phyloP scores from a whole-genome alignment of 495 filamentous ascomycete genomes.

The Penicillium roqueforti region DNA sequence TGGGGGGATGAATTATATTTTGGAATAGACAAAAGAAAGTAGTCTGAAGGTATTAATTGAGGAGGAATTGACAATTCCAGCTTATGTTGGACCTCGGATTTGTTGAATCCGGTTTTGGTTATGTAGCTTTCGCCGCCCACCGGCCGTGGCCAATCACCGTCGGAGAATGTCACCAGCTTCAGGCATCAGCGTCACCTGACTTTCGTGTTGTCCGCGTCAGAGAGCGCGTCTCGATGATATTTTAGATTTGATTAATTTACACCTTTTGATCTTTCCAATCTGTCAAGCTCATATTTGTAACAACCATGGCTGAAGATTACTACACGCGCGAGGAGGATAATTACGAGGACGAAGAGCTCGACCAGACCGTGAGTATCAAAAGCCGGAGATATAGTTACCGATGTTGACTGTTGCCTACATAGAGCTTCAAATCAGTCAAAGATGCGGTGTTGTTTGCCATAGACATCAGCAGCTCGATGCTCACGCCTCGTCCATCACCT shows the following conservation, averaged over 20 bases:
- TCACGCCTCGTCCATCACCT: slow-evolving; percentile 57
- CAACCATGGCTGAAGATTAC: slow-evolving; percentile 44
- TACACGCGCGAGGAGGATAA: slow-evolving; percentile 45
- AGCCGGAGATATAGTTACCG: slow-evolving; percentile 4
- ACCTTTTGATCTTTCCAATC: neutral
- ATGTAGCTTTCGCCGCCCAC: neutral
- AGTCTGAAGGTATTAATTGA: neutral
- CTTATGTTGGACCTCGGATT: slow-evolving; percentile 1
- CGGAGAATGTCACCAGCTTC: slow-evolving; percentile 27
- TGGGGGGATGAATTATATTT: neutral
- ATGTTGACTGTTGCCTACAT: slow-evolving; percentile 6
- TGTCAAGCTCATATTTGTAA: neutral
- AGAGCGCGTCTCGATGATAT: slow-evolving; percentile 24
- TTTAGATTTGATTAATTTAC: slow-evolving; percentile 1
- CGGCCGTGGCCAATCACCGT: slow-evolving; percentile 27
- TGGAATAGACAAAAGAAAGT: neutral
- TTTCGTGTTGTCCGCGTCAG: slow-evolving; percentile 35
- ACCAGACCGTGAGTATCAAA: slow-evolving; percentile 57
- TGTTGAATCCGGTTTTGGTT: neutral
- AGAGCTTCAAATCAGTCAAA: slow-evolving; percentile 89
- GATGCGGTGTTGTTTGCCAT: slow-evolving; percentile 97
- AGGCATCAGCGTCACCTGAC: slow-evolving; percentile 34
- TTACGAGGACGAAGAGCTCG: slow-evolving; percentile 64
- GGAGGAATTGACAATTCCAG: slow-evolving; percentile 1
- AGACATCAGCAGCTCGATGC: slow-evolving; percentile 89